Evolutionary conservation across 164 flowering plant species (phyloP).

Genomic region (Litsea cubeba): DNA sequence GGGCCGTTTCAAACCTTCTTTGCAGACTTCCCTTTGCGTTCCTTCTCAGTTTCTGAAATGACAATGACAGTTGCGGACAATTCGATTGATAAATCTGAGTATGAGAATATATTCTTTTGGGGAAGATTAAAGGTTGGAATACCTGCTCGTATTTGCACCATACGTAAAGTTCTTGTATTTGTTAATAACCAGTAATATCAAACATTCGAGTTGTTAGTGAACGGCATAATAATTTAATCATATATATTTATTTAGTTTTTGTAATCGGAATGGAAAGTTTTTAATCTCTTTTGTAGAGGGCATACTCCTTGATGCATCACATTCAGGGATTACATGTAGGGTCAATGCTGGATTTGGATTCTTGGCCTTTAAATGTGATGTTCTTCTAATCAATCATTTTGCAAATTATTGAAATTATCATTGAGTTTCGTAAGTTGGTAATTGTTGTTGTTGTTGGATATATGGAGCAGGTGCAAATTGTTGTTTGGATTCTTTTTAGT

Average conservation of each 20-base stretch:
- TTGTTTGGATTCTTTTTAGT: too few species aligned
- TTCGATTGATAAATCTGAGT: too few species aligned
- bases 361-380: conserved; percentile 54
- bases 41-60: too few species aligned
- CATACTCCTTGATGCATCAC: conserved; percentile 36
- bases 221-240: too few species aligned
- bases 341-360: conserved; percentile 52
- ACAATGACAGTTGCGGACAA: too few species aligned
- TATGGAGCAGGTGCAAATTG: not conserved
- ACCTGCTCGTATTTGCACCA: not conserved
- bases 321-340: conserved; percentile 51
- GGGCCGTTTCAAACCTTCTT: not conserved
- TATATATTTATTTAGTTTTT: not conserved
- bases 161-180: not conserved
- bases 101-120: too few species aligned
- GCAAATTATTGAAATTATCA: not conserved
- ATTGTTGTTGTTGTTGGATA: not conserved
- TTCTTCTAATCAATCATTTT: not conserved
- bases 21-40: not conserved
- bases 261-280: conserved; percentile 7
- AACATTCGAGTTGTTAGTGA: too few species aligned
- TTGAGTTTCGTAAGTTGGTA: not conserved
- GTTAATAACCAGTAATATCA: too few species aligned
- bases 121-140: not conserved
- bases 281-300: conserved; percentile 39